Evolutionary conservation across 352 stramenopile species (phyloP), one percentile per base, ranked within the genome.

Genomic region (Stramenopiles sp.): DNA sequence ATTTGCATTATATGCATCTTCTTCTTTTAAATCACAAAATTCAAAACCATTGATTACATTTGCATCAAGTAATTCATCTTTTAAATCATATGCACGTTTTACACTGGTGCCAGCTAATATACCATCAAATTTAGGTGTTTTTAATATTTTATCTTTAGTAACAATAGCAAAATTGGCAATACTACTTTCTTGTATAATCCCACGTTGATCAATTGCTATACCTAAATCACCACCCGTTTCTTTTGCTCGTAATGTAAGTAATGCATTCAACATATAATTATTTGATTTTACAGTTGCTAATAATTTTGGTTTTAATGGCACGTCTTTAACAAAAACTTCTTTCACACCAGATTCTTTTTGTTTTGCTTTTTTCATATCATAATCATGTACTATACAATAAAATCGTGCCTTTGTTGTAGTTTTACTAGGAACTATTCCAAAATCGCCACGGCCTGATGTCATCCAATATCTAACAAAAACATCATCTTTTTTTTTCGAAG

Each of bases 221-320:
- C 53, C 53, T 20, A 69, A 27, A 20, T 20, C 20, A 20, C 53
- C 53, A 69, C 53, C 53, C 20, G 27, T 20, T 69, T 69, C 78
- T 65, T 80, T 7, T 6, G 78, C 78, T 7, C 79, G 53, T 31
- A 80, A 7, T 7, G 63, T 7, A 7, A 30, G 63, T 31, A 85
- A 79, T 32, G 82, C 83, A 32, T 85, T 85, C 23, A 84, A 53
- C n/a, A 85, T 78, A 76, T 85, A 85, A 63, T 85, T 85, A 31
- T 81, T 85, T 13, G 78, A 83, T 77, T 85, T 85, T 43, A 85
- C 81, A 31, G 80, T 81, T 30, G 83, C 83, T 78, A 85, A 78
- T 27, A 83, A 78, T 20, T 30, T 79, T 29, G 69, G 73, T 65
- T 85, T 85, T 30, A 85, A 73, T 7, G 83, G 83, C 7, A 86